Percentiles rank a stretch among this genome's conserved stretches.
These are phyloP conservation scores for Sporothrix schenckii DNA, from an alignment of 2,329 filamentous ascomycete genomes.

Conservation along the genomic window DNA sequence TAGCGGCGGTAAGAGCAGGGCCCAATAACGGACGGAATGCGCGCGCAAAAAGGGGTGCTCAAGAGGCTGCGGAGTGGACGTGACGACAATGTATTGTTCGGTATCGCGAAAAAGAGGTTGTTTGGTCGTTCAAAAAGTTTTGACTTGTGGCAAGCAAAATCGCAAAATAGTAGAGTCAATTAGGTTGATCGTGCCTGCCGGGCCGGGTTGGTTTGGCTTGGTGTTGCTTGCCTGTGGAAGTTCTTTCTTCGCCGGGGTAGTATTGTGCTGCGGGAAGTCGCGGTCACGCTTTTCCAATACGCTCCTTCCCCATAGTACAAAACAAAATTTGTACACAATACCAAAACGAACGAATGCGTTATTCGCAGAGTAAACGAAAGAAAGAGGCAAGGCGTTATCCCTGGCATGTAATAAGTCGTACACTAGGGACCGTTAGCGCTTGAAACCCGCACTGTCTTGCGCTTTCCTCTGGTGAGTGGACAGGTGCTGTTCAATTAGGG, in stretches of 20 bases:
- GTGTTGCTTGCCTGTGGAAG: background rate
- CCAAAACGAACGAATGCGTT: conserved; percentile 21
- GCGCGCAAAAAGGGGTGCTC: conserved; percentile 12
- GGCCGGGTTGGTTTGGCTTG: conserved; percentile 7
- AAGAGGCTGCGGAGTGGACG: background rate
- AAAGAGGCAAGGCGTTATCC: conserved; percentile 18
- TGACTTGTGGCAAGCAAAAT: conserved; percentile 5
- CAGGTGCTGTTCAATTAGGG: conserved; percentile 10
- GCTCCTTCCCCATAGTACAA: conserved; percentile 23
- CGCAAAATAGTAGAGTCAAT: background rate
- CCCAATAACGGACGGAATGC: background rate
- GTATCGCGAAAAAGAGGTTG: background rate
- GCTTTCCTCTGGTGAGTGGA: background rate
- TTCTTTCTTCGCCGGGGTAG: background rate
- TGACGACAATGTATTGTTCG: conserved; percentile 7
- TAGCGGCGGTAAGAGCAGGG: background rate
- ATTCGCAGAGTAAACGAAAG: background rate
- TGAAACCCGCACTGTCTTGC: conserved; percentile 19
- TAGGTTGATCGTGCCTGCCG: conserved; percentile 11
- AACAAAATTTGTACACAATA: conserved; percentile 19
- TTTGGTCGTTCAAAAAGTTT: background rate
- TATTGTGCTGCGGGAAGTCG: conserved; percentile 26
- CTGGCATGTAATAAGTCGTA: background rate
- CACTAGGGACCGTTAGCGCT: conserved; percentile 24
- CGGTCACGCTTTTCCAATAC: conserved; percentile 28